Base-by-base conservation (phyloP, 371 early-diverging fungal species). In the Modicella reniformis region DNA sequence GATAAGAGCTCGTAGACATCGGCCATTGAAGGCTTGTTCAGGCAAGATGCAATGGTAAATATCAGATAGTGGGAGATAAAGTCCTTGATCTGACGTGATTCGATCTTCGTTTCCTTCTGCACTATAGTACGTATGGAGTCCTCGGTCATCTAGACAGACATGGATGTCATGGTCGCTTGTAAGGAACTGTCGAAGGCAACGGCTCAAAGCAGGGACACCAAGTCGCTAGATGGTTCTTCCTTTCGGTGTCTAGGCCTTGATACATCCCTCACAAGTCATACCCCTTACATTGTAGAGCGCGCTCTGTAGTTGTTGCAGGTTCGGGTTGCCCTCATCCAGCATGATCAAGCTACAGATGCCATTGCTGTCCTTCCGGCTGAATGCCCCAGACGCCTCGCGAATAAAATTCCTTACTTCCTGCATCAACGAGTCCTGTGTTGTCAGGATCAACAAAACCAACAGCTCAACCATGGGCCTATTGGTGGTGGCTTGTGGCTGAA, bases 1-100 rank as follows among this genome's bases (percentile, higher is more conserved):
- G 72, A 65, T 10, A 77, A 25, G 10, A 58, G 57, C 23, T 69
- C 79, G 26, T 77, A 77, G 13, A 77, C 63, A 0, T 69, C 72
- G 10, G 52, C 59, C 6, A 55, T 48, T 3, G 58, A 26, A n/a
- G 68, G 62, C 17, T 51, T 50, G 10, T 68, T 69, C 50, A 72
- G 40, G 1, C 53, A 62, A 2, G 72, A 68, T 13, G 68, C 62
- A n/a, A 77, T 68, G 6, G 68, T 65, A 28, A 72, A 77, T 19
- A 55, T 29, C 15, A 77, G 63, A 7, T 69, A 77, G 54, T 69
- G 65, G 53, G 66, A 40, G 47, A 68, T 61, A 9, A 77, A 44
- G 15, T 72, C 69, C 48, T 50, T 64, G 29, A 72, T 59, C 0
- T 51, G 50, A 7, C 72, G 59, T 3, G 64, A 58, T 1, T 34